Evolutionary conservation across 1,284 basidiomycete species (phyloP).

Genomic region (Microbotryum lychnidis-dioicae): DNA sequence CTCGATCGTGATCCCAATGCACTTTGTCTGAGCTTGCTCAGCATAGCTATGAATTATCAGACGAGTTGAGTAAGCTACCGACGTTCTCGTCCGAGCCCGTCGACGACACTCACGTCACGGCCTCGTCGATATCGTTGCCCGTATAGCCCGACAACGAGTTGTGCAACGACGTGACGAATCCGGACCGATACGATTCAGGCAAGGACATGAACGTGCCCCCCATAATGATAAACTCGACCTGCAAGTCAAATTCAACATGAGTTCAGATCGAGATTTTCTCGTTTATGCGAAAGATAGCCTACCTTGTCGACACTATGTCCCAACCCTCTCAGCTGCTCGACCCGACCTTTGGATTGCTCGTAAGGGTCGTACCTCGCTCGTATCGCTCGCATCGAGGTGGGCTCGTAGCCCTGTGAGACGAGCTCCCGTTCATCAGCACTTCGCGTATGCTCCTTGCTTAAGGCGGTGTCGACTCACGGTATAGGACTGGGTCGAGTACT

Average conservation of each 20-base stretch:
- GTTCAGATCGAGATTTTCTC: too few relatives aligned
- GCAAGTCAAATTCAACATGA: not conserved
- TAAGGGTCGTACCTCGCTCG: slow-evolving; percentile 97
- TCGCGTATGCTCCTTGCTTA: slow-evolving; percentile 59
- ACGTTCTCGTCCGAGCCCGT: too few relatives aligned
- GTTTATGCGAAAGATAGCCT: slow-evolving; percentile 5
- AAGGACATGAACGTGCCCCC: slow-evolving; percentile 99
- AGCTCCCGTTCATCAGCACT: not conserved
- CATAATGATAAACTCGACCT: slow-evolving; percentile 98
- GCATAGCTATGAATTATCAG: slow-evolving; percentile 56
- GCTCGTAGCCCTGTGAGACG: slow-evolving; percentile 41
- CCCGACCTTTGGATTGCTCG: slow-evolving; percentile 88
- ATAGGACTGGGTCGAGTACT: slow-evolving; percentile 81
- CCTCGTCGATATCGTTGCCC: slow-evolving; percentile 83
- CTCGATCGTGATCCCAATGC: slow-evolving; percentile 98
- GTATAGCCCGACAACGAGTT: slow-evolving; percentile 95
- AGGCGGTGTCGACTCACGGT: slow-evolving; percentile 43
- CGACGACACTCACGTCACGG: slow-evolving; percentile 58
- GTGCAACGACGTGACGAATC: slow-evolving; percentile 92
- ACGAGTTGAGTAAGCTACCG: not conserved
- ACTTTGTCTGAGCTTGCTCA: slow-evolving; percentile 94
- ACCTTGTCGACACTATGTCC: slow-evolving; percentile 98
- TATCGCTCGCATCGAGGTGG: slow-evolving; percentile 98
- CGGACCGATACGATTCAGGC: slow-evolving; percentile 87
- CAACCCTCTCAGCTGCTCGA: slow-evolving; percentile 88